phyloP scores from a whole-genome alignment of 768 basidiomycete genomes.

The Clitopilus hobsonii region DNA sequence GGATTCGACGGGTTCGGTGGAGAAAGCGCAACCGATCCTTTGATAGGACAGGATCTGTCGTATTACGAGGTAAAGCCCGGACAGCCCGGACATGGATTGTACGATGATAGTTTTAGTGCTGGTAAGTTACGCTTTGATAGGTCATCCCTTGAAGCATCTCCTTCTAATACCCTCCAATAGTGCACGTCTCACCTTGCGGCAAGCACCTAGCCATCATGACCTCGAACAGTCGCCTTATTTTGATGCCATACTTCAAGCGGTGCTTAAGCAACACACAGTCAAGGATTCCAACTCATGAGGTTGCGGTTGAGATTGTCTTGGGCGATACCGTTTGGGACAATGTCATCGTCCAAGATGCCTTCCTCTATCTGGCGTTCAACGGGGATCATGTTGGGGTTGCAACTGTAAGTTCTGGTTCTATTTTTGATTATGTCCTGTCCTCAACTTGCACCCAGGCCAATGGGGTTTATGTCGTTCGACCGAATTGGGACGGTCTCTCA shows the following conservation, averaged over 20 bases:
- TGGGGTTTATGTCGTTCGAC: constrained; percentile 27
- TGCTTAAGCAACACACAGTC: constrained; percentile 17
- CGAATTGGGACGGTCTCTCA: constrained; percentile 10
- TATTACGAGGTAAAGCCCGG: constrained; percentile 1
- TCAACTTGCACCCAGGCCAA: constrained; percentile 16
- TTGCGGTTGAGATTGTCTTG: constrained; percentile 35
- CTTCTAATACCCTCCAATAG: constrained; percentile 15
- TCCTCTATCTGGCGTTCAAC: constrained; percentile 47
- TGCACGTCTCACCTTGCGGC: constrained; percentile 45
- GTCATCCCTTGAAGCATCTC: not conserved
- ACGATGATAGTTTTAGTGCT: constrained; percentile 39
- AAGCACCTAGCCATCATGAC: constrained; percentile 39
- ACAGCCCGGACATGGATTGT: constrained; percentile 11
- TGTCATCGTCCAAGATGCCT: constrained; percentile 11
- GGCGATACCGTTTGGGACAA: constrained; percentile 25
- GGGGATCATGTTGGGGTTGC: constrained; percentile 39
- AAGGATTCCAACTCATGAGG: constrained; percentile 22
- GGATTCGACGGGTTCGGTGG: constrained; percentile 6
- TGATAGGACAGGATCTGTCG: constrained; percentile 11
- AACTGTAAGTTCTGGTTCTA: constrained; percentile 32
- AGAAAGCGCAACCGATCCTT: not conserved
- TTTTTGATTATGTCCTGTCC: not conserved
- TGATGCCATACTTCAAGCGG: constrained; percentile 39
- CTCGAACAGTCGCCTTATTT: constrained; percentile 31
- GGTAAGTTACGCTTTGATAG: constrained; percentile 21